Conservation (phyloP, 2,329 filamentous ascomycete genomes). For the Sarocladium brachiariae region DNA sequence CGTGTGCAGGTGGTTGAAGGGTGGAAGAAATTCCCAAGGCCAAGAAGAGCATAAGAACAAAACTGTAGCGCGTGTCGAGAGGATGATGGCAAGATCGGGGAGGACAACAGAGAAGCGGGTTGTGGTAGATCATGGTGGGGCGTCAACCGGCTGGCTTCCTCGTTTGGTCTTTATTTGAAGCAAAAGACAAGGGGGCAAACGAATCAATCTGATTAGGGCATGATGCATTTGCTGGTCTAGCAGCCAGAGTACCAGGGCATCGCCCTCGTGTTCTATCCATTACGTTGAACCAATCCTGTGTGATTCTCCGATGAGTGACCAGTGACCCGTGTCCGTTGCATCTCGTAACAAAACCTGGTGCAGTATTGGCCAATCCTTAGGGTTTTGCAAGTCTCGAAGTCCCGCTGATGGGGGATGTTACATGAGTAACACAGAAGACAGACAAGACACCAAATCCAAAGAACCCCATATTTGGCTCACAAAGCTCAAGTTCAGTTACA, state of each 20-base stretch:
- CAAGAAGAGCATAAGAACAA: background rate
- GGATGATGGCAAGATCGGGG: constrained; percentile 12
- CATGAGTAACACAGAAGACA: too few relatives aligned
- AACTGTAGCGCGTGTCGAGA: background rate
- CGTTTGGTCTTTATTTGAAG: constrained; percentile 37
- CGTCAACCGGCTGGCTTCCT: constrained; percentile 40
- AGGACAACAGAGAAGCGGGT: constrained; percentile 2
- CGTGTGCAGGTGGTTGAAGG: background rate
- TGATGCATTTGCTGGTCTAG: constrained; percentile 29
- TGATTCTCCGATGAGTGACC: background rate
- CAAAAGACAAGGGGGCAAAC: constrained; percentile 28
- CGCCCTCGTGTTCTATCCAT: constrained; percentile 29
- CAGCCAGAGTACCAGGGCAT: constrained; percentile 29
- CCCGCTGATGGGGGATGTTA: too few relatives aligned
- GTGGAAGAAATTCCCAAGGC: constrained; percentile 6
- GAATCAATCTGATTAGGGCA: constrained; percentile 28
- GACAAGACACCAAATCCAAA: too few relatives aligned
- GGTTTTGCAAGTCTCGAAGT: too few relatives aligned
- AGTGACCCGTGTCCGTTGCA: too few relatives aligned
- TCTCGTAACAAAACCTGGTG: too few relatives aligned
- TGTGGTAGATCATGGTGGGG: constrained; percentile 38
- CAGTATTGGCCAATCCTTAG: too few relatives aligned
- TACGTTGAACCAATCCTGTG: constrained; percentile 16
- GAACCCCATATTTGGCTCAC: too few relatives aligned
- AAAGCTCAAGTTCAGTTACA: too few relatives aligned